Evolutionary conservation across 176 grass and related monocot genomes (phyloP).

Genomic region (Typha latifolia): DNA sequence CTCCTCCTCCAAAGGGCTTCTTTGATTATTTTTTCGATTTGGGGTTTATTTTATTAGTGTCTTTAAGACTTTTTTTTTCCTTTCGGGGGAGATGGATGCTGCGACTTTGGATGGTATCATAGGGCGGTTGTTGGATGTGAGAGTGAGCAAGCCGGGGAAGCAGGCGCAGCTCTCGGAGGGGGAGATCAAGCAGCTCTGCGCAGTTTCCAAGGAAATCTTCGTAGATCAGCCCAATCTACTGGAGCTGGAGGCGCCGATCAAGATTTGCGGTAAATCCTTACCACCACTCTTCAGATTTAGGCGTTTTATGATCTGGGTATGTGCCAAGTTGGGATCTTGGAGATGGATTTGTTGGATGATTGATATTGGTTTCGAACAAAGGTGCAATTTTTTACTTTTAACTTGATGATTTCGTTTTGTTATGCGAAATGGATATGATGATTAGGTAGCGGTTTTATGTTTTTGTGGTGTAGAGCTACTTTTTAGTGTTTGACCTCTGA

Average conservation of each 20-base stretch:
- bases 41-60: neutral
- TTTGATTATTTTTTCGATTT: conserved; percentile 10
- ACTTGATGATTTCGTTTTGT: neutral
- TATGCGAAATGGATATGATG: neutral
- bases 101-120: conserved; percentile 39
- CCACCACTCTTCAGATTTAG: neutral
- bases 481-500: no score
- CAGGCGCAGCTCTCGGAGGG: conserved; percentile 38
- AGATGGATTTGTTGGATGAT: neutral
- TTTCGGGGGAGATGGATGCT: conserved; percentile 27
- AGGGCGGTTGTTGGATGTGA: conserved; percentile 37
- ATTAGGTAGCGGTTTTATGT: neutral
- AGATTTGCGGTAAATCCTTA: conserved; percentile 36
- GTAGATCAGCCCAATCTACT: conserved; percentile 41
- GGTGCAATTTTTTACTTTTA: neutral
- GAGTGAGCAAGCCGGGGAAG: conserved; percentile 28
- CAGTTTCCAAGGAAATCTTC: conserved; percentile 36
- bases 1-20: neutral
- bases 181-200: conserved; percentile 43
- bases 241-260: conserved; percentile 43
- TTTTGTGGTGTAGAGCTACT: neutral
- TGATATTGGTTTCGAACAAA: no score
- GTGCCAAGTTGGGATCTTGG: neutral
- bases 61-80: neutral
- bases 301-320: conserved; percentile 9